Conservation (phyloP, 345 rosid genomes). For the Brassica rapa region DNA sequence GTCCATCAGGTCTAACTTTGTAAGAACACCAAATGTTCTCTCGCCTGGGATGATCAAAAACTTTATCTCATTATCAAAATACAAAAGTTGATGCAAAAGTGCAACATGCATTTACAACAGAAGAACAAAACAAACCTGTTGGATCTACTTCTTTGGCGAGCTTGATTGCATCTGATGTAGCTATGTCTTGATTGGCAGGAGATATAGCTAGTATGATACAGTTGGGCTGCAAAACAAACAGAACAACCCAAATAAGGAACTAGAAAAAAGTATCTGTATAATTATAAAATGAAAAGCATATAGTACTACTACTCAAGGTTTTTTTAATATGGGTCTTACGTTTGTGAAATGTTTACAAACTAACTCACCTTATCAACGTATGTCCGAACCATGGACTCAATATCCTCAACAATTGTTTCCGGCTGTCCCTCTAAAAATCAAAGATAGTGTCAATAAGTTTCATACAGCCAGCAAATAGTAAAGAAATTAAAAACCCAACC, state of each 20-base stretch:
- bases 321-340: background rate
- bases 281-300: background rate
- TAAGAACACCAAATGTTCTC: constrained; percentile 95
- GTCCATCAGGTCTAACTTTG: constrained; percentile 97
- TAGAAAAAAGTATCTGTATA: background rate
- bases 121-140: constrained; percentile 50
- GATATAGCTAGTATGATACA: constrained; percentile 89
- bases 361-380: constrained; percentile 84
- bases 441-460: constrained; percentile 9
- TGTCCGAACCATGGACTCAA: constrained; percentile 84
- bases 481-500: constrained; percentile 12
- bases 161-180: constrained; percentile 95
- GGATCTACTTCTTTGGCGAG: constrained; percentile 92
- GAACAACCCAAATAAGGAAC: background rate
- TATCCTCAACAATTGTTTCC: constrained; percentile 77
- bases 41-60: constrained; percentile 55
- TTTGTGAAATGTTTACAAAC: background rate
- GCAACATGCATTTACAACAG: background rate
- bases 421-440: constrained; percentile 87
- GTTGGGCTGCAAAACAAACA: constrained; percentile 62
- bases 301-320: background rate
- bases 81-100: too few species aligned
- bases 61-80: background rate
- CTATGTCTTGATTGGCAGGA: constrained; percentile 97
- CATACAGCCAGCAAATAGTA: background rate